These are phyloP conservation scores for Epichloe sibirici DNA, from an alignment of 2,329 filamentous ascomycete genomes.

Conservation along the genomic window DNA sequence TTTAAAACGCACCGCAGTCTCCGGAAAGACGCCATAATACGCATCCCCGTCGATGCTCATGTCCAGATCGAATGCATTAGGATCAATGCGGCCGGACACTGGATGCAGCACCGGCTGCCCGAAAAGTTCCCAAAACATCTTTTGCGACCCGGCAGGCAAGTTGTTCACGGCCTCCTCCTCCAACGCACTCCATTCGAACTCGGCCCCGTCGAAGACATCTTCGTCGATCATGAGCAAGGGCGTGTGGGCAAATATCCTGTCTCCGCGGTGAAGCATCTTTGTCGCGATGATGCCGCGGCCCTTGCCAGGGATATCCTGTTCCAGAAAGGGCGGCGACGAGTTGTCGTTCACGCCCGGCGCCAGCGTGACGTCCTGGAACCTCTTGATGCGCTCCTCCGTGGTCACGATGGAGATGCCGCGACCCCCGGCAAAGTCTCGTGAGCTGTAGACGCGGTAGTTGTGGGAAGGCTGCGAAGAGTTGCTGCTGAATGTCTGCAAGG, in stretches of 20 bases:
- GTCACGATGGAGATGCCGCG: conserved; percentile 28
- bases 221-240: conserved; percentile 8
- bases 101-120: background rate
- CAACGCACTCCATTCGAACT: background rate
- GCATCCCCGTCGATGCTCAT: background rate
- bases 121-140: conserved; percentile 6
- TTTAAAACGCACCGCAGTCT: conserved; percentile 8
- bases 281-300: conserved; percentile 15
- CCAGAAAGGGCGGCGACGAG: conserved; percentile 9
- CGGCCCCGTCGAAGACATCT: background rate
- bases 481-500: background rate
- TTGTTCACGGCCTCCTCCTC: conserved; percentile 4
- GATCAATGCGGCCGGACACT: conserved; percentile 5
- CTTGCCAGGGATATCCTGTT: conserved; percentile 13
- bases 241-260: conserved; percentile 8
- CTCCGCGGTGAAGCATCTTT: conserved; percentile 11
- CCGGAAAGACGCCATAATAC: conserved; percentile 6
- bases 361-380: conserved; percentile 9
- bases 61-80: conserved; percentile 8
- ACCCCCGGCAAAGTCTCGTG: conserved; percentile 20
- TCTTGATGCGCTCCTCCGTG: conserved; percentile 18
- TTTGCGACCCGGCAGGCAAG: conserved; percentile 1
- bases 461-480: conserved; percentile 12
- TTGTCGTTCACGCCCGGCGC: conserved; percentile 14
- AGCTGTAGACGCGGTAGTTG: conserved; percentile 27